These are phyloP conservation scores for Hapsidospora chrysogenum DNA, from an alignment of 495 filamentous ascomycete genomes.

Conservation along the genomic window DNA sequence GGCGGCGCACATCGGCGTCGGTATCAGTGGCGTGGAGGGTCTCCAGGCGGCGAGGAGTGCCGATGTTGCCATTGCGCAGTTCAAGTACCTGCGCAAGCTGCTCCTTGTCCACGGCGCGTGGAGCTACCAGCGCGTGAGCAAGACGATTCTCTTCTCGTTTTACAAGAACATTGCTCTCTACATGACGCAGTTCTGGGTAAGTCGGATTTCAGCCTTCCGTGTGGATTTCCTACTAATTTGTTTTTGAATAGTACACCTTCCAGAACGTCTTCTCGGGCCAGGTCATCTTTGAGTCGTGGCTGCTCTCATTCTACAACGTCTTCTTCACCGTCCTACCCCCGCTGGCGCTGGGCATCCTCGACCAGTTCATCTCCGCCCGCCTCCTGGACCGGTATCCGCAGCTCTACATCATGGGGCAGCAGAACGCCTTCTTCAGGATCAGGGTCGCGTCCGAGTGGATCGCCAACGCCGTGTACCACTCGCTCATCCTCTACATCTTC, in stretches of 20 bases:
- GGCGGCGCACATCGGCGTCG: slow-evolving; percentile 94
- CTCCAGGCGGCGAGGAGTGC: slow-evolving; percentile 95
- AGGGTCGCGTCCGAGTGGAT: slow-evolving; percentile 90
- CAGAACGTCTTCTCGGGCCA: slow-evolving; percentile 96
- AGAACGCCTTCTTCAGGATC: slow-evolving; percentile 81
- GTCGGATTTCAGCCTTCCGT: slow-evolving; percentile 8
- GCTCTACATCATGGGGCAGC: slow-evolving; percentile 84
- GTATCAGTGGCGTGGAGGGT: slow-evolving; percentile 95
- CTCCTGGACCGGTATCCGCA: slow-evolving; percentile 96
- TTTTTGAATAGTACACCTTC: slow-evolving; percentile 61
- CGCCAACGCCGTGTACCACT: slow-evolving; percentile 88
- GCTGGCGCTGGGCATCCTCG: slow-evolving; percentile 89
- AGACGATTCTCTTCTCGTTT: slow-evolving; percentile 93
- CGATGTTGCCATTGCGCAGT: slow-evolving; percentile 92
- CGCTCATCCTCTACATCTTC: slow-evolving; percentile 74
- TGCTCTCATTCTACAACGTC: slow-evolving; percentile 97
- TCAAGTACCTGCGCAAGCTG: slow-evolving; percentile 88
- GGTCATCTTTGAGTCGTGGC: slow-evolving; percentile 99
- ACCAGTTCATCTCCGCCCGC: slow-evolving; percentile 93
- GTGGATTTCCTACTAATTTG: slow-evolving; percentile 17
- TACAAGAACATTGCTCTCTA: slow-evolving; percentile 99
- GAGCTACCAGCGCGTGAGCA: slow-evolving; percentile 94
- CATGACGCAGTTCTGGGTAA: slow-evolving; percentile 98
- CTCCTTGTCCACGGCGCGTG: slow-evolving; percentile 92
- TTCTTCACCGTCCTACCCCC: slow-evolving; percentile 93